Base-by-base conservation (phyloP, 140 eudicot genomes). In the Stevia rebaudiana region DNA sequence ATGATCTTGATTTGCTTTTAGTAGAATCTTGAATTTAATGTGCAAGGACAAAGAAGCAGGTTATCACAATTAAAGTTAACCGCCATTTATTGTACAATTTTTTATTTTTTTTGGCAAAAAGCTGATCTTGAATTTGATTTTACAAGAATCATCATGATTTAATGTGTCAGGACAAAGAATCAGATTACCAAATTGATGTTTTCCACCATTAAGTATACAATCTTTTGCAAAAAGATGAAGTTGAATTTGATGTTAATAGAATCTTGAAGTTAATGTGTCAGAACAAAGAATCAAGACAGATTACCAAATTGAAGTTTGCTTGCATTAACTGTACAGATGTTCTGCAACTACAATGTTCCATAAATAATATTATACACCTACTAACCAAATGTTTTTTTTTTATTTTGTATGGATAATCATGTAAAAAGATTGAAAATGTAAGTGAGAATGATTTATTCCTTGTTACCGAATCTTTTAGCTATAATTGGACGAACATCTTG, bases 391-490 rank as follows among this genome's bases (percentile, higher is more conserved):
- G 73, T 62, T 51, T 71, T 80, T 67, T 80, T 21, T 70, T 62
- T 51, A 67, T 80, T 67, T 80, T 69, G 67, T 69, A 76, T 48
- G 52, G 55, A 61, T 68, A 68, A 71, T 61, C 68, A 74, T 80
- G 66, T 67, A 72, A 81, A 56, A 51, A 53, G 77, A 81, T 55
- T 39, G 64, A 81, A 55, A 57, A 46, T 61, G 53, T 22, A 18
- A 31, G 42, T 22, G 65, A 73, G 74, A 70, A 74, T 80, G 56
- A 82, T 80, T 85, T 83, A 89, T 78, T 83, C 99, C 97, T 79
- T 88, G 97, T 94, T 94, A 88, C 99, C 99, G 70, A 88, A 94
- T 88, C 81, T 83, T 86, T 80, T 80, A 21, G 97, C 95, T 76
- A 94, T 88, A 58, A 94, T 70, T 7, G 99, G 99, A 21, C 99